phyloP scores from a whole-genome alignment of 2,329 filamentous ascomycete species.

The Nemania sp. region DNA sequence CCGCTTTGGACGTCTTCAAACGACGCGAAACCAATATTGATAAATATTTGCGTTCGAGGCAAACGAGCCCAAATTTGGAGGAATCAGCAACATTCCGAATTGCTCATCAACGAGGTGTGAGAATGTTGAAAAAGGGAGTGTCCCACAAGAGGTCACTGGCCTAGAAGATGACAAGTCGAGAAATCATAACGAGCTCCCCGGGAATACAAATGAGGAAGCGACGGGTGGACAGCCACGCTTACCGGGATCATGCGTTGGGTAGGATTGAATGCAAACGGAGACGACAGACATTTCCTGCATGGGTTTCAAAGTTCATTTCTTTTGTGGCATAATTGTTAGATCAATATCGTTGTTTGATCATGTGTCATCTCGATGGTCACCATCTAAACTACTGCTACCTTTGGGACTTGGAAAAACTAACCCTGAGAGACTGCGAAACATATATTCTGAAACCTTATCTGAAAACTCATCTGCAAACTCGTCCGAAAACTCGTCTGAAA shows the following conservation, averaged over 20 bases:
- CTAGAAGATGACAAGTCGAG: not conserved
- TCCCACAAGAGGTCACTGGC: not conserved
- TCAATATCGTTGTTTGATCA: no score
- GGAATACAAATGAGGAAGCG: not conserved
- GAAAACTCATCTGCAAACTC: no score
- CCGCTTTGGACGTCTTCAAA: slow-evolving; percentile 1
- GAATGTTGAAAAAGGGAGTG: not conserved
- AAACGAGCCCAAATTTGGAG: not conserved
- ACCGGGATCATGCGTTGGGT: slow-evolving; percentile 1
- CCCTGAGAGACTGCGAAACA: no score
- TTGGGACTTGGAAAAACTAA: no score
- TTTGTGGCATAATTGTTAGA: no score
- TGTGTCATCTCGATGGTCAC: no score
- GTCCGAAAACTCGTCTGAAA: no score
- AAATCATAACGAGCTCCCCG: no score
- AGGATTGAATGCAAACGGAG: slow-evolving; percentile 3
- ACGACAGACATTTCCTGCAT: not conserved
- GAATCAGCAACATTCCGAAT: not conserved
- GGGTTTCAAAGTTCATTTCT: not conserved
- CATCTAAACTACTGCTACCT: no score
- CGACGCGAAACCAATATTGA: not conserved
- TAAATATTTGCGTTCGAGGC: not conserved
- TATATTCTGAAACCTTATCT: no score
- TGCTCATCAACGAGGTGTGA: not conserved
- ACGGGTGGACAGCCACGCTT: not conserved